Evolutionary conservation across 2,329 filamentous ascomycete species (phyloP), one percentile per base, ranked within the genome.

Genomic region (Ophiostoma australiae): DNA sequence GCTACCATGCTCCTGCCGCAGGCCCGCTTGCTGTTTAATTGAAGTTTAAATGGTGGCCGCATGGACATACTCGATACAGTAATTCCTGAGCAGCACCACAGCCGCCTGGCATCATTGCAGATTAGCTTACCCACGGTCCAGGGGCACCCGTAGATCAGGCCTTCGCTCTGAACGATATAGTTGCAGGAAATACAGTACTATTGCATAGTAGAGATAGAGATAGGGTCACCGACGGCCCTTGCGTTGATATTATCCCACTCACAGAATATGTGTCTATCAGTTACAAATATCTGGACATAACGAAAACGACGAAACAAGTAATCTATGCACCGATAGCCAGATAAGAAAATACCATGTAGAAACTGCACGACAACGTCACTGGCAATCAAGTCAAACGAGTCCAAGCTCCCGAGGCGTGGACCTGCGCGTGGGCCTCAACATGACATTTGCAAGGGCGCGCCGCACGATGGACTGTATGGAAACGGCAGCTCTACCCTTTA

Each of bases 61-160:
- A 58, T 58, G 52, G 52, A 58, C 52, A 58, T 58, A 58, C 52
- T 58, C n/a, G 8, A 58, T 58, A 27, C 52, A 27, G 52, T 15
- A 27, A 58, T 27, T 58, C 10, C 1, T 27, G 52, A 58, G 23
- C 23, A 15, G n/a, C 7, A 58, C 23, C 7, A 58, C 23, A 27
- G n/a, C 52, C 52, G 52, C 27, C n/a, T 48, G 44, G 44, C 44
- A n/a, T 58, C 23, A 58, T 27, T 58, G 23, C 52, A 48, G 44
- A 48, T 48, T 27, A 8, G 15, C 44, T 17, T 13, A 27, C n/a
- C 52, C 7, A 58, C n/a, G 52, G 27, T 27, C 44, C 52, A 58
- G 52, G 52, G 52, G 52, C 20, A 48, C 15, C 20, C 27, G 27
- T 41, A 58, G 52, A 58, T 55, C 48, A 55, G 52, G 23, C 23